phyloP scores from a whole-genome alignment of 1,284 basidiomycete genomes.

The Leccinum pallidistipes region DNA sequence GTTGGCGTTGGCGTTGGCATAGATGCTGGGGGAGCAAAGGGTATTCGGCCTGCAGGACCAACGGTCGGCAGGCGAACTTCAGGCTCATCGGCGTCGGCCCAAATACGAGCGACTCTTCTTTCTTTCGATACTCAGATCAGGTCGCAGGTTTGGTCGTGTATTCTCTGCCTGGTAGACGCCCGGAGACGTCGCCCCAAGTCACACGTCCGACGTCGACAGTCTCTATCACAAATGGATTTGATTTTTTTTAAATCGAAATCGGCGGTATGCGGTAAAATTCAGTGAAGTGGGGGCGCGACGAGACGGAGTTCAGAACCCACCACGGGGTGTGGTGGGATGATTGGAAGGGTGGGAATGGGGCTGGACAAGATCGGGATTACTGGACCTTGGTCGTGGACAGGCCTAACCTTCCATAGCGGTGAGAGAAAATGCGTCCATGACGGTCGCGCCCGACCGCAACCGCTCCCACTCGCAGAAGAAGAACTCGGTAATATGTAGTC shows the following conservation, averaged over 20 bases:
- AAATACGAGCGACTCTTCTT: background rate
- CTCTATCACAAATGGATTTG: background rate
- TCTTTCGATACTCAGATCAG: background rate
- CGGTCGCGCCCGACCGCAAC: slow-evolving; percentile 69
- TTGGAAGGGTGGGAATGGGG: slow-evolving; percentile 13
- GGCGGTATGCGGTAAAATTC: slow-evolving; percentile 24
- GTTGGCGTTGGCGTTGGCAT: slow-evolving; percentile 10
- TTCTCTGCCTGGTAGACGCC: background rate
- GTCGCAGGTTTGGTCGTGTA: background rate
- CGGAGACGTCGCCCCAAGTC: background rate
- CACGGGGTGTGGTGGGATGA: slow-evolving; percentile 27
- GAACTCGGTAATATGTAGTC: slow-evolving; percentile 82
- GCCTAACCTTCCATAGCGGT: slow-evolving; percentile 73
- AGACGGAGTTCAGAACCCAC: slow-evolving; percentile 11
- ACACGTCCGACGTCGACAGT: background rate
- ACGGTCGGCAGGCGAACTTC: too few relatives aligned
- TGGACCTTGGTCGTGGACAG: background rate
- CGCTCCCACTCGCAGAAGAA: slow-evolving; percentile 97
- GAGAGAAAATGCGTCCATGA: slow-evolving; percentile 85
- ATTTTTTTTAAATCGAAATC: background rate
- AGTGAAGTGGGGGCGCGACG: slow-evolving; percentile 29
- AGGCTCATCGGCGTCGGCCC: too few relatives aligned
- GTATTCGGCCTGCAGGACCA: too few relatives aligned
- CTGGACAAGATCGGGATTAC: slow-evolving; percentile 15
- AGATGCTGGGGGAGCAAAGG: background rate